A percentile compares a stretch with the other conserved stretches of the same genome.
phyloP scores from a whole-genome alignment of 2,329 filamentous ascomycete genomes.

The Neoascochyta sp. region DNA sequence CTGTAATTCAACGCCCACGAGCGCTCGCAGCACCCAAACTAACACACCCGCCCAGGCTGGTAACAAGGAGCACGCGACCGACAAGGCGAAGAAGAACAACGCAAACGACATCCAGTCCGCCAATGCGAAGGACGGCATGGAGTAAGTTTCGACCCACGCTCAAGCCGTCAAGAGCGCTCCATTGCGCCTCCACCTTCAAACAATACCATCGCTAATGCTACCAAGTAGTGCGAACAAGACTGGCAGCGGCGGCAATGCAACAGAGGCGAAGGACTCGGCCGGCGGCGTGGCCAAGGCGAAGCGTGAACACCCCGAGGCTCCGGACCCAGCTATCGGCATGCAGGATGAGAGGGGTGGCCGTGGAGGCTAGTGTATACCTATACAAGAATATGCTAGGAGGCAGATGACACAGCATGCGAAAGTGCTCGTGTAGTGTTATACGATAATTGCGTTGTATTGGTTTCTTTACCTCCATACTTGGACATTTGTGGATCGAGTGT shows the following conservation, averaged over 20 bases:
- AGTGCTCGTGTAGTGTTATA: no score
- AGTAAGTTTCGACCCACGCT: slow-evolving; percentile 31
- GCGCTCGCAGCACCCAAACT: not conserved
- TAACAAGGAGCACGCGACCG: slow-evolving; percentile 25
- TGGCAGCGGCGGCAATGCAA: slow-evolving; percentile 42
- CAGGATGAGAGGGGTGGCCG: slow-evolving; percentile 50
- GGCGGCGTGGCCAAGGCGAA: slow-evolving; percentile 42
- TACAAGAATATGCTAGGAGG: not conserved
- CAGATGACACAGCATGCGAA: no score
- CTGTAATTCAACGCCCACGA: slow-evolving; percentile 8
- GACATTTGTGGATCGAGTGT: no score
- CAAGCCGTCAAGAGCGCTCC: no score
- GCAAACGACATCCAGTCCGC: slow-evolving; percentile 34
- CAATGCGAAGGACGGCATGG: slow-evolving; percentile 26
- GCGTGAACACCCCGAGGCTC: slow-evolving; percentile 47
- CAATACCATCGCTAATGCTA: not conserved
- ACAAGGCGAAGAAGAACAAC: slow-evolving; percentile 32
- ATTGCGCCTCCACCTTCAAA: not conserved
- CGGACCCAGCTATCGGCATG: slow-evolving; percentile 48
- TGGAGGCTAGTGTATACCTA: slow-evolving; percentile 25
- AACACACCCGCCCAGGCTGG: no score
- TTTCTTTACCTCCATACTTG: no score
- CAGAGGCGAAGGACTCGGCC: slow-evolving; percentile 36
- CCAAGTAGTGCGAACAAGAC: slow-evolving; percentile 22
- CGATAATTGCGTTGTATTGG: no score